Conservation (phyloP, 2,329 filamentous ascomycete species). For the Chlorencoelia australis region DNA sequence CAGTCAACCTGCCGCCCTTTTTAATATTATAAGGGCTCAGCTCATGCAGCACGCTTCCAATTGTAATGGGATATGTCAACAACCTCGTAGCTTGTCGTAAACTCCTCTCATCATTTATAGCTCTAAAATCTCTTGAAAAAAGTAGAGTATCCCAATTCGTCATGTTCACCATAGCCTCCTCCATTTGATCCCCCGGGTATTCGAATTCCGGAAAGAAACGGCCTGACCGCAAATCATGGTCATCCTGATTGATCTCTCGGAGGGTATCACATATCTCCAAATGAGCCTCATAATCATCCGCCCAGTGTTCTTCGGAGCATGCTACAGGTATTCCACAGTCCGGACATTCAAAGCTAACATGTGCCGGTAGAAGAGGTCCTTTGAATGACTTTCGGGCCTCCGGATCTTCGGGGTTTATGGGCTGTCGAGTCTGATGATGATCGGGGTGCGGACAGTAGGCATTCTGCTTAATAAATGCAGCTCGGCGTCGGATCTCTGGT, state of each 20-base stretch:
- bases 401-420: constrained; percentile 53
- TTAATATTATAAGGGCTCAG: constrained; percentile 84
- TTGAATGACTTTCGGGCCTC: constrained; percentile 48
- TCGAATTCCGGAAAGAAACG: constrained; percentile 90
- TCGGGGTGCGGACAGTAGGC: constrained; percentile 87
- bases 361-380: constrained; percentile 56
- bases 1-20: constrained; percentile 63
- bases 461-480: constrained; percentile 85
- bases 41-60: constrained; percentile 88
- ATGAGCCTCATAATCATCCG: constrained; percentile 88
- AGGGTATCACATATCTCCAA: constrained; percentile 86
- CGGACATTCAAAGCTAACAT: constrained; percentile 89
- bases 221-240: constrained; percentile 86
- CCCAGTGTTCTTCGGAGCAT: constrained; percentile 92
- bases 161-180: constrained; percentile 92
- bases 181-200: constrained; percentile 80
- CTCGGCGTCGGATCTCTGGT: constrained; percentile 75
- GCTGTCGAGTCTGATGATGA: constrained; percentile 65
- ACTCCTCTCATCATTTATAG: constrained; percentile 80
- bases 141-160: constrained; percentile 97
- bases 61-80: constrained; percentile 85
- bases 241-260: constrained; percentile 92
- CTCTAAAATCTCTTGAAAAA: constrained; percentile 84
- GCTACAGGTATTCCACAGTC: constrained; percentile 92
- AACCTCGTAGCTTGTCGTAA: constrained; percentile 90